phyloP scores from a whole-genome alignment of 2,329 filamentous ascomycete genomes.

The Cercospora sojina region DNA sequence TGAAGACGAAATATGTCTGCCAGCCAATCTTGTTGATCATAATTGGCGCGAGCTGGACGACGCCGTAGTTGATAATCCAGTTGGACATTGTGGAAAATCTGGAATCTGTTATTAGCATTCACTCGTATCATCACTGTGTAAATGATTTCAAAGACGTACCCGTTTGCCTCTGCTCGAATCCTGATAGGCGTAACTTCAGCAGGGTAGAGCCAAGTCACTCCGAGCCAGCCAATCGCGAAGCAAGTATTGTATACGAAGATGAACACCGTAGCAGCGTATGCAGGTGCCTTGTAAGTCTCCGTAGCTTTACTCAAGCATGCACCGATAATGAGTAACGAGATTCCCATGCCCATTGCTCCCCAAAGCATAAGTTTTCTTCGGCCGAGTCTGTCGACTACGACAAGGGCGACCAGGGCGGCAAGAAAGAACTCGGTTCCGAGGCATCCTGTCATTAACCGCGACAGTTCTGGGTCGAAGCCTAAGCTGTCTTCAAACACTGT shows the following conservation, averaged over 20 bases:
- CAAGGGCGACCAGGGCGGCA: slow-evolving; percentile 50
- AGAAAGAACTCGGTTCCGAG: slow-evolving; percentile 32
- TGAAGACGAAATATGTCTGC: slow-evolving; percentile 54
- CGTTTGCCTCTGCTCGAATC: slow-evolving; percentile 56
- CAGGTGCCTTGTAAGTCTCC: slow-evolving; percentile 19
- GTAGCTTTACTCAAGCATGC: slow-evolving; percentile 19
- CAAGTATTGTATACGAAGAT: slow-evolving; percentile 34
- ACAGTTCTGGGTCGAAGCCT: slow-evolving; percentile 36
- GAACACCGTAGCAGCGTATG: slow-evolving; percentile 35
- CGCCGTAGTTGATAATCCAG: slow-evolving; percentile 28
- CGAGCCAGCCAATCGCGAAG: slow-evolving; percentile 36
- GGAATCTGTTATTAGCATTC: not conserved
- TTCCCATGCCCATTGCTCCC: slow-evolving; percentile 31
- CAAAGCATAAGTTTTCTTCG: slow-evolving; percentile 42
- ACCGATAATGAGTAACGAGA: slow-evolving; percentile 28
- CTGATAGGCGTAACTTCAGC: slow-evolving; percentile 46
- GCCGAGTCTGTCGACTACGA: slow-evolving; percentile 63
- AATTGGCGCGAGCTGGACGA: slow-evolving; percentile 43
- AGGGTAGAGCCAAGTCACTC: slow-evolving; percentile 37
- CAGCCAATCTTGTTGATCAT: slow-evolving; percentile 50
- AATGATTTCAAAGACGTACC: slow-evolving; percentile 42
- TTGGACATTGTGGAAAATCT: slow-evolving; percentile 53
- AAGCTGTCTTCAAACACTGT: slow-evolving; percentile 55
- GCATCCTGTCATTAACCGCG: slow-evolving; percentile 28
- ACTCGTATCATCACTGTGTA: not conserved